Evolutionary conservation across 139 green algal species (phyloP).

Genomic region (Micromonas commoda): DNA sequence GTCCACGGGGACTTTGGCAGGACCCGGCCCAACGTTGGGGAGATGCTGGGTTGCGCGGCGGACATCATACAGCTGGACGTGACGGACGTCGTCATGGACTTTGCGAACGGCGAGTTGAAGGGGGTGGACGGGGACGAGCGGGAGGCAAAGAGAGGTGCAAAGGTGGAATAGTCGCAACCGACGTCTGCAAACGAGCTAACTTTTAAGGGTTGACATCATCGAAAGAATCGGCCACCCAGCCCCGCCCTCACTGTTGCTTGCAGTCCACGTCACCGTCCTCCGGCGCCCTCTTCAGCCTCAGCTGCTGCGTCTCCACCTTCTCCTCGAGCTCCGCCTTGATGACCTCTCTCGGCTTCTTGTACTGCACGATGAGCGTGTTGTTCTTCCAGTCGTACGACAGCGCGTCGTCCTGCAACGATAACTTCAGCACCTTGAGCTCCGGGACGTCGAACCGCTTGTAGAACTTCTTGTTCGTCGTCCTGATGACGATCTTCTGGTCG

Average conservation of each 20-base stretch:
- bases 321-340: conserved; percentile 21
- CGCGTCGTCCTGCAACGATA: conserved; percentile 29
- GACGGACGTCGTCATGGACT: conserved; percentile 47
- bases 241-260: conserved; percentile 36
- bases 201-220: too few species aligned
- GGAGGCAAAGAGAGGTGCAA: too few species aligned
- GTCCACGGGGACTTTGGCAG: conserved; percentile 73
- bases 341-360: conserved; percentile 36
- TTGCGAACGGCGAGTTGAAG: conserved; percentile 6
- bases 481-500: conserved; percentile 37
- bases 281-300: conserved; percentile 14
- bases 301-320: neutral
- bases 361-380: conserved; percentile 46
- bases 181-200: too few species aligned
- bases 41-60: conserved; percentile 40
- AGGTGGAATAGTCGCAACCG: too few species aligned
- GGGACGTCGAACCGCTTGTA: conserved; percentile 41
- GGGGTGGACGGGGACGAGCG: too few species aligned
- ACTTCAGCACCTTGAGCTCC: conserved; percentile 38
- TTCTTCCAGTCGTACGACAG: conserved; percentile 39
- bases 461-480: conserved; percentile 51
- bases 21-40: conserved; percentile 57
- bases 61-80: conserved; percentile 58
- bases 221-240: neutral
- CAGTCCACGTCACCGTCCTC: conserved; percentile 42